Percentiles rank a stretch among this genome's conserved stretches.
phyloP scores from a whole-genome alignment of 2,329 filamentous ascomycete genomes.

The Aspergillus persii region DNA sequence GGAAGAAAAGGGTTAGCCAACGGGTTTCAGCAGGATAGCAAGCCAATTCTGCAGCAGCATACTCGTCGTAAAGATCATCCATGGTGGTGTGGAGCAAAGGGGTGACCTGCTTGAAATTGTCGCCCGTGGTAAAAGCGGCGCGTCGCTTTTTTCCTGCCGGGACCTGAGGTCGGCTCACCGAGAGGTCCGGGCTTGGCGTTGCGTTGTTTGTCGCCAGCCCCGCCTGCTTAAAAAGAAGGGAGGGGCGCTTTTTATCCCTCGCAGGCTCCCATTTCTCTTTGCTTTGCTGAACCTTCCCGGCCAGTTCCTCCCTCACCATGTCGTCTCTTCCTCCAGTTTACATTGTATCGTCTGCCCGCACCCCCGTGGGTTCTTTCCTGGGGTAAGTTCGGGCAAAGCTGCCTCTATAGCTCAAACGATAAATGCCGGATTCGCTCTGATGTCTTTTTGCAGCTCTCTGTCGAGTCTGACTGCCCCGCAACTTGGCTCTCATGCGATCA shows the following conservation, averaged over 20 bases:
- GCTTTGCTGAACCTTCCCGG: neutral
- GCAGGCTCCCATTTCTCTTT: neutral
- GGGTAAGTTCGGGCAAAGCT: constrained; percentile 60
- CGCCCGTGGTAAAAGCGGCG: constrained; percentile 6
- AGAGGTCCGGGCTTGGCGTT: constrained; percentile 1
- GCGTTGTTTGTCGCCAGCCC: constrained; percentile 4
- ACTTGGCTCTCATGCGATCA: constrained; percentile 88
- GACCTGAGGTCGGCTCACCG: neutral
- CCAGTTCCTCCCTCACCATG: constrained; percentile 54
- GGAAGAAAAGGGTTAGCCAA: constrained; percentile 12
- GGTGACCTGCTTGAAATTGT: constrained; percentile 13
- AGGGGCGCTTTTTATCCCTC: neutral
- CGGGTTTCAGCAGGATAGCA: too few relatives aligned
- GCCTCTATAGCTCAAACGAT: neutral
- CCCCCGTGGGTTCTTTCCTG: constrained; percentile 89
- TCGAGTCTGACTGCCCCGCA: constrained; percentile 82
- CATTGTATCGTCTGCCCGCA: constrained; percentile 88
- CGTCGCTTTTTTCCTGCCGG: constrained; percentile 15
- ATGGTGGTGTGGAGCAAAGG: constrained; percentile 49
- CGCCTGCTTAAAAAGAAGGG: constrained; percentile 4
- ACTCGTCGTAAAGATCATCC: constrained; percentile 99
- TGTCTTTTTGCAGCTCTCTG: constrained; percentile 63
- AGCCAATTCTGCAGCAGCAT: constrained; percentile 18
- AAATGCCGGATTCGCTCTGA: constrained; percentile 12
- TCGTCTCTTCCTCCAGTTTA: constrained; percentile 83